Evolutionary conservation across 2,329 filamentous ascomycete genomes (phyloP), one percentile per base, ranked within the genome.

Genomic region (Didymella pomorum): DNA sequence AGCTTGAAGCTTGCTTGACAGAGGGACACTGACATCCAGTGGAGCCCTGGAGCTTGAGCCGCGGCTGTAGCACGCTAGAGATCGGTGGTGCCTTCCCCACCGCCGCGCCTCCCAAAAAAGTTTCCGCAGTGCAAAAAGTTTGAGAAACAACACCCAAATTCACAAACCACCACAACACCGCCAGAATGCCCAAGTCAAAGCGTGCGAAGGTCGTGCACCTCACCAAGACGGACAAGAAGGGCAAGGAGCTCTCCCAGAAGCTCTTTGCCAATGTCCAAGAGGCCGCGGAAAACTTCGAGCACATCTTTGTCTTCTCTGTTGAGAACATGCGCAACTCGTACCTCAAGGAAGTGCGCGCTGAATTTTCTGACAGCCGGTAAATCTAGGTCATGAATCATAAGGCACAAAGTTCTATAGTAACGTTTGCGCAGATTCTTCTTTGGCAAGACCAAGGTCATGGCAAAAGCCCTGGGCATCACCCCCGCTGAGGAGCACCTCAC

Each of bases 401-500:
- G 56, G 45, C 56, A 58, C 56, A 54, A 58, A 58, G 52, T 54
- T 58, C 52, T 52, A 51, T 54, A 54, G 56, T 71, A 61, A 73
- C 53, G 43, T 42, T 31, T 57, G 44, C 44, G 46, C 71, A 95
- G 93, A 70, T 83, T 99, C 77, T 98, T 98, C 87, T 98, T 97
- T 80, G 95, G 94, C 81, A 99, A 98, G 83, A 98, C 94, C 60
- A 98, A 98, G 82, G 93, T 99, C 78, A 98, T 98, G 93, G 89
- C 91, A 71, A 94, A 95, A 80, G 93, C 95, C 56, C 89, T 99
- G 25, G 95, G 95, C 74, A 86, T 86, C 65, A 88, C 84, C 52
- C 84, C 88, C 67, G 89, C 91, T 73, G 90, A 92, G 71, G 92
- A 93, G 80, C 86, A 91, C 79, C 90, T 92, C 68, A 86, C 91